Evolutionary conservation across 2,329 filamentous ascomycete genomes (phyloP), one percentile per base, ranked within the genome.

Genomic region (Aspergillus calidoustus): DNA sequence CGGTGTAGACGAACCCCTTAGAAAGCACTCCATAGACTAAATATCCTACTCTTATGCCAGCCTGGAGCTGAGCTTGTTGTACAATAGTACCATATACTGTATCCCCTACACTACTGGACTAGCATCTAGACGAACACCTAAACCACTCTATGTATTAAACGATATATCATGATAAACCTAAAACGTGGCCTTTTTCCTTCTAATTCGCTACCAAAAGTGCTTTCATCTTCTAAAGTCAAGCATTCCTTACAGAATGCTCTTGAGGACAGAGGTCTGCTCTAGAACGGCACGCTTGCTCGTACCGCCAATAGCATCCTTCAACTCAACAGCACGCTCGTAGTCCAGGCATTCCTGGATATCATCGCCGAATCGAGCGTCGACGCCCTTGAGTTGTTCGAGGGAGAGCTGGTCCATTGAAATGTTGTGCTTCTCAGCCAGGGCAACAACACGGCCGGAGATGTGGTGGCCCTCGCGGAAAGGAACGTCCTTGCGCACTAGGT

Each of bases 381-480:
- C 85, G 4, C 77, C 82, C 79, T 90, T 83, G 56, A 93, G 78
- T 71, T 93, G 86, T 74, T 88, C 84, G 49, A 88, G 79, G 0
- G 82, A 85, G 47, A 93, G 81, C 71, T 90, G 81, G 71, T 92
- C 87, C 86, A 93, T 93, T 7, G 88, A 85, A 4, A 85, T 84
- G 31, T 81, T 82, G 62, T 84, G 82, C 66, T 87, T 81, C 77
- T 94, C 91, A 0, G 89, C 87, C 53, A 91, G 78, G n/a, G 89
- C 88, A 4, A 94, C 90, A 2, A 88, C 86, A 46, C 86, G 85
- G 1, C 91, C 90, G 6, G 88, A 89, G 69, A 93, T 91, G 76
- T 93, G 90, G 71, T 93, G 91, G 1, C 90, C 90, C 80, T 93
- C 89, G 31, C 90, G 84, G 83, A 93, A 95, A 11, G 90, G 91